A percentile compares a stretch with the other conserved stretches of the same genome.
phyloP scores from a whole-genome alignment of 768 basidiomycete species.

The Kwoniella bestiolae region DNA sequence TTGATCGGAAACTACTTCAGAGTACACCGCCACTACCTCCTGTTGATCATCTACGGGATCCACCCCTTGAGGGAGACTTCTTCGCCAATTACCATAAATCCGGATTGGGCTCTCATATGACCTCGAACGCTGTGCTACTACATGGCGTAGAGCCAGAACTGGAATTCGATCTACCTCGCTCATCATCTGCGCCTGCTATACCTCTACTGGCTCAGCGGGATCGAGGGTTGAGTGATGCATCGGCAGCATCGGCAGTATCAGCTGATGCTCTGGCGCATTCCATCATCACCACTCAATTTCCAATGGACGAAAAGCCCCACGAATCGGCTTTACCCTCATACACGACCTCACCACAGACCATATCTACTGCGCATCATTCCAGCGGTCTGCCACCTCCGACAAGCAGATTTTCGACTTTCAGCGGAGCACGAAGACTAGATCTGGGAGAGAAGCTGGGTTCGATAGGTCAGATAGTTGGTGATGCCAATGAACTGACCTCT shows the following conservation, averaged over 20 bases:
- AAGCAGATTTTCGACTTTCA: constrained; percentile 16
- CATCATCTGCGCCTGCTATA: constrained; percentile 23
- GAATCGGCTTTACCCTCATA: background rate
- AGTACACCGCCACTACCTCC: constrained; percentile 24
- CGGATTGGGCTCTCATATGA: background rate
- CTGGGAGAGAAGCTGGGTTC: constrained; percentile 7
- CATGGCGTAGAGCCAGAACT: background rate
- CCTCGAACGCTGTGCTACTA: constrained; percentile 11
- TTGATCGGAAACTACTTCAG: constrained; percentile 16
- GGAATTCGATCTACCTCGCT: constrained; percentile 20
- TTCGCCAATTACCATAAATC: constrained; percentile 12
- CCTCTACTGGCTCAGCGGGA: constrained; percentile 5
- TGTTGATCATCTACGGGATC: constrained; percentile 9
- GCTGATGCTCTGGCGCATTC: background rate
- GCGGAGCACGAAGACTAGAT: constrained; percentile 1
- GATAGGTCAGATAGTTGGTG: constrained; percentile 14
- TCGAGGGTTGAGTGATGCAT: constrained; percentile 8
- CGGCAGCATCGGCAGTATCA: constrained; percentile 1
- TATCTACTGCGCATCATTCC: background rate
- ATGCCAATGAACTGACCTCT: constrained; percentile 17
- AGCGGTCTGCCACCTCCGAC: background rate
- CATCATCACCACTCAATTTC: background rate
- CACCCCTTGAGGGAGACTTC: constrained; percentile 15
- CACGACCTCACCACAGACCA: constrained; percentile 2
- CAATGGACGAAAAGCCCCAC: background rate